These are phyloP conservation scores for Fusarium sp. DNA, from an alignment of 2,329 filamentous ascomycete species.

Conservation along the genomic window DNA sequence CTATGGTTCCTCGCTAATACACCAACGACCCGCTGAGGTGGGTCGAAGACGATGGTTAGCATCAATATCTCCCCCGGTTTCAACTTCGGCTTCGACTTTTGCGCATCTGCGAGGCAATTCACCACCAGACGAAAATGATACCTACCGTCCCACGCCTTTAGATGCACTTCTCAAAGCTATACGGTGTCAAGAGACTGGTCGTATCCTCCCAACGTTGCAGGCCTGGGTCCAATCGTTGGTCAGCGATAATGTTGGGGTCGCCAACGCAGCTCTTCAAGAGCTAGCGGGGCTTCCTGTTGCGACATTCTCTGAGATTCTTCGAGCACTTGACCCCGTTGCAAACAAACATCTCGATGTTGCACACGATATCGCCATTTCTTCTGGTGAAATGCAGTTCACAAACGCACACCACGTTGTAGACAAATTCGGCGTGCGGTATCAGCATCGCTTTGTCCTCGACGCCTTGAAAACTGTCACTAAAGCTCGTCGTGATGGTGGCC, in stretches of 20 bases:
- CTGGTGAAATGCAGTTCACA: conserved; percentile 54
- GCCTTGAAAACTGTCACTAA: conserved; percentile 50
- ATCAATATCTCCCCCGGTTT: conserved; percentile 26
- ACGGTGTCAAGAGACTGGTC: conserved; percentile 41
- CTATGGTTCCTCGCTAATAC: conserved; percentile 38
- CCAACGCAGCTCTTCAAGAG: conserved; percentile 45
- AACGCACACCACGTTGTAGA: conserved; percentile 53
- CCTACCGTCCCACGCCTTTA: conserved; percentile 22
- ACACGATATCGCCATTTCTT: conserved; percentile 52
- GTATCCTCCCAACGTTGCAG: conserved; percentile 42
- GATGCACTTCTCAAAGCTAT: conserved; percentile 47
- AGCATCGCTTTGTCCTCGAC: conserved; percentile 52
- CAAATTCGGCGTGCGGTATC: conserved; percentile 56
- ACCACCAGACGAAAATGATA: background rate
- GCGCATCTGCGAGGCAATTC: conserved; percentile 4
- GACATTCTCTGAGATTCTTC: conserved; percentile 72
- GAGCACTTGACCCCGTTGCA: conserved; percentile 67
- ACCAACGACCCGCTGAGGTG: conserved; percentile 35
- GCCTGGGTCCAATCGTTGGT: conserved; percentile 43
- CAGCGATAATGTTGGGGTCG: conserved; percentile 25
- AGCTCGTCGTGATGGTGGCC: conserved; percentile 45
- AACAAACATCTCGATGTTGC: conserved; percentile 61
- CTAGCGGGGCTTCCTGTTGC: conserved; percentile 59
- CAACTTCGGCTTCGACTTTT: conserved; percentile 15
- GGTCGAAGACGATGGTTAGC: conserved; percentile 43